Evolutionary conservation across 2,329 filamentous ascomycete genomes (phyloP).

Genomic region (Huntiella moniliformis): DNA sequence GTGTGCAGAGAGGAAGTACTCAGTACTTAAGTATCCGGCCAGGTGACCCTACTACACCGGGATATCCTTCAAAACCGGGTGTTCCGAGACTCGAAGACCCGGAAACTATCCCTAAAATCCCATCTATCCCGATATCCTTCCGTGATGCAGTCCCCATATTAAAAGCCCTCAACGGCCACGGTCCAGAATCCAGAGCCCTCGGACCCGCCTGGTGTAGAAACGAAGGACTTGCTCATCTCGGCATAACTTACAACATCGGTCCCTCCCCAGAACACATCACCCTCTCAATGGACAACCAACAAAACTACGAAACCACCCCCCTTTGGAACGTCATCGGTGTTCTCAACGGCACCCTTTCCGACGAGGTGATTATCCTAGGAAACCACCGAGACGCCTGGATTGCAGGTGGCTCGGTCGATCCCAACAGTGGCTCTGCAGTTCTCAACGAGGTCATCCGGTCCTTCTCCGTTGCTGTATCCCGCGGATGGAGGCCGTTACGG

Average conservation of each 20-base stretch:
- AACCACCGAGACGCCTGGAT: conserved; percentile 89
- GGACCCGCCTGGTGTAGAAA: conserved; percentile 51
- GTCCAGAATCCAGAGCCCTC: conserved; percentile 57
- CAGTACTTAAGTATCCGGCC: conserved; percentile 55
- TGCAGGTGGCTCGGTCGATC: conserved; percentile 64
- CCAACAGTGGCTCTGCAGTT: conserved; percentile 64
- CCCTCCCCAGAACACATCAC: conserved; percentile 55
- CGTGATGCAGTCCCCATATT: conserved; percentile 69
- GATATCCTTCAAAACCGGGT: conserved; percentile 85
- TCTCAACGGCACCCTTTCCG: conserved; percentile 68
- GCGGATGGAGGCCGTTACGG: conserved; percentile 43
- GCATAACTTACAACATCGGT: conserved; percentile 69
- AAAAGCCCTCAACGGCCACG: conserved; percentile 77
- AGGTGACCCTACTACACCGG: conserved; percentile 77
- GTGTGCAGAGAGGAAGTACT: conserved; percentile 74
- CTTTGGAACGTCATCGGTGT: conserved; percentile 85
- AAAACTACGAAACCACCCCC: conserved; percentile 64
- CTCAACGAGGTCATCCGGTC: conserved; percentile 62
- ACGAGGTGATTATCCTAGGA: conserved; percentile 79
- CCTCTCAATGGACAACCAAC: conserved; percentile 58
- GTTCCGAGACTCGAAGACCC: conserved; percentile 55
- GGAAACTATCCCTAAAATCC: conserved; percentile 59
- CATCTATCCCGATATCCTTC: conserved; percentile 83
- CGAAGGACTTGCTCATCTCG: conserved; percentile 58
- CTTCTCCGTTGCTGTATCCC: conserved; percentile 51